Evolutionary conservation across 139 green algal species (phyloP).

Genomic region (Auxenochlorella pyrenoidosa): DNA sequence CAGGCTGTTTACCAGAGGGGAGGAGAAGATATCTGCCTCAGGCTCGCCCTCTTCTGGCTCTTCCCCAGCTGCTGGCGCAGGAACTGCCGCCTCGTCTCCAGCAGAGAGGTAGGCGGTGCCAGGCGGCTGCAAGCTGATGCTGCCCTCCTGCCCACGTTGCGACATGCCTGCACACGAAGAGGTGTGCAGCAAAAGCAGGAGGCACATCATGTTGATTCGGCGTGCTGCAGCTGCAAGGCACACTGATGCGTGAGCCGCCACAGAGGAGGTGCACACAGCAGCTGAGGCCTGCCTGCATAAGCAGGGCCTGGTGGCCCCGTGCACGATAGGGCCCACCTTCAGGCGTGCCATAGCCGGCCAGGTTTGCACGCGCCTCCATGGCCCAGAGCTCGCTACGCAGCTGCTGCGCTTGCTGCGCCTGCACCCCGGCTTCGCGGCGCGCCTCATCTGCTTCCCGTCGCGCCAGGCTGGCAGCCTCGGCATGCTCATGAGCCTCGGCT

Average conservation of each 20-base stretch:
- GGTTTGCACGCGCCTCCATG: conserved; percentile 21
- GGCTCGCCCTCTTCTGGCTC: neutral
- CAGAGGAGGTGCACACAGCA: too few relatives aligned
- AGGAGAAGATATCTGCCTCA: conserved; percentile 17
- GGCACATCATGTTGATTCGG: neutral
- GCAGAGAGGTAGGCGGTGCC: conserved; percentile 17
- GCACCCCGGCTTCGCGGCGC: neutral
- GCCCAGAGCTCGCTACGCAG: conserved; percentile 33
- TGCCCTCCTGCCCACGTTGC: neutral
- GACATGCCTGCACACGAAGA: neutral
- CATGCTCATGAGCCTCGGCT: conserved; percentile 1
- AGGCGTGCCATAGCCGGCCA: conserved; percentile 28
- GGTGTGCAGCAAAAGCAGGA: neutral
- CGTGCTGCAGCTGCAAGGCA: neutral
- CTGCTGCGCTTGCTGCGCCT: conserved; percentile 13
- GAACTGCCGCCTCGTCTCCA: neutral
- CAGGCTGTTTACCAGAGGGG: neutral
- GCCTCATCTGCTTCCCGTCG: conserved; percentile 1
- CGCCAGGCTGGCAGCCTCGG: conserved; percentile 2
- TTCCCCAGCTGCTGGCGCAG: neutral
- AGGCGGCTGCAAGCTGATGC: conserved; percentile 29
- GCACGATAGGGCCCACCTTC: neutral
- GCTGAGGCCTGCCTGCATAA: neutral
- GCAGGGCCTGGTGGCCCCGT: neutral
- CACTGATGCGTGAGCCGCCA: neutral